A percentile compares a stretch with the other conserved stretches of the same genome.
These are phyloP conservation scores for Lasiosphaeris hirsuta DNA, from an alignment of 495 filamentous ascomycete genomes.

Conservation along the genomic window DNA sequence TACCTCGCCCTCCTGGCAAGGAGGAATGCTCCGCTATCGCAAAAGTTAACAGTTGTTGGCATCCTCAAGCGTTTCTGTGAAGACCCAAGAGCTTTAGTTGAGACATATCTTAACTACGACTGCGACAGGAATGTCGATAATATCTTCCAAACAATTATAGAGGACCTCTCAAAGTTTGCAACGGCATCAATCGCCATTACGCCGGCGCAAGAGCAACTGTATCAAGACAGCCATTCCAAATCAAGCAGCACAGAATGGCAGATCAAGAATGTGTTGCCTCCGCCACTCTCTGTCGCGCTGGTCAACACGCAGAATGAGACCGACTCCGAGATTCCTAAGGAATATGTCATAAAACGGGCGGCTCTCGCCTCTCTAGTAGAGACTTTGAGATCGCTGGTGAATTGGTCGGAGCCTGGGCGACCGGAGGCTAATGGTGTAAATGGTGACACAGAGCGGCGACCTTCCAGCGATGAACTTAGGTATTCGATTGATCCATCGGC, in stretches of 20 bases:
- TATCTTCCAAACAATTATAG: constrained; percentile 92
- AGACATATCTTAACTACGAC: constrained; percentile 98
- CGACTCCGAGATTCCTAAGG: constrained; percentile 69
- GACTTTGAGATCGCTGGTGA: constrained; percentile 81
- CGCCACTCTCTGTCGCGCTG: constrained; percentile 74
- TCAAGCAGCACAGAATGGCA: constrained; percentile 70
- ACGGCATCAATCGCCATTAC: constrained; percentile 72
- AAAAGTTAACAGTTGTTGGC: constrained; percentile 88
- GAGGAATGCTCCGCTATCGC: constrained; percentile 76
- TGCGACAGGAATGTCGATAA: constrained; percentile 95
- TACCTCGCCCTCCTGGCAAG: constrained; percentile 92
- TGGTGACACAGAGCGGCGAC: constrained; percentile 52
- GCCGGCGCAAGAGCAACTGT: constrained; percentile 74
- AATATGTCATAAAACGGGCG: constrained; percentile 84
- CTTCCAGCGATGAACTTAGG: constrained; percentile 71
- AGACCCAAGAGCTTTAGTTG: constrained; percentile 85
- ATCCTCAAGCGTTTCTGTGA: constrained; percentile 78
- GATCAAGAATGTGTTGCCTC: constrained; percentile 75
- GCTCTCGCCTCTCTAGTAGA: constrained; percentile 85
- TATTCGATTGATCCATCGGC: constrained; percentile 72
- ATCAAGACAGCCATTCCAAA: constrained; percentile 71
- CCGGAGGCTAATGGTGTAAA: constrained; percentile 53
- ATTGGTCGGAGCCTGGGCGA: constrained; percentile 82
- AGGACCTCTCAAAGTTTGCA: constrained; percentile 83
- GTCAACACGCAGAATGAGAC: constrained; percentile 57